These are phyloP conservation scores for Sarcodon aspratus DNA, from an alignment of 768 basidiomycete species.

Conservation along the genomic window DNA sequence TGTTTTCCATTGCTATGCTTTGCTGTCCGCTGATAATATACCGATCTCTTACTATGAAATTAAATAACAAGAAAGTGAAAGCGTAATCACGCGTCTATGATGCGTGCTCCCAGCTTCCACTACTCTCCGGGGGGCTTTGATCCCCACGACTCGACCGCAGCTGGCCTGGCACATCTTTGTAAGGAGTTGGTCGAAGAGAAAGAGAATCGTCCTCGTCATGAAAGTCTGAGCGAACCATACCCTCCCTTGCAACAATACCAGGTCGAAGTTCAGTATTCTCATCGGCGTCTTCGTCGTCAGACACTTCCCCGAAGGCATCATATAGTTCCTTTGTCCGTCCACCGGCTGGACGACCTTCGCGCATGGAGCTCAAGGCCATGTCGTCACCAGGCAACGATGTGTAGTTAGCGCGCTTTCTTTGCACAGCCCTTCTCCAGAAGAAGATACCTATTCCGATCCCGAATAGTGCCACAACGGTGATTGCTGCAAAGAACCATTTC, in stretches of 20 bases:
- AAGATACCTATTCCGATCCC: constrained; percentile 57
- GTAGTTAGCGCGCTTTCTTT: constrained; percentile 33
- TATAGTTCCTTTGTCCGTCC: constrained; percentile 79
- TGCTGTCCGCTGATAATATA: too few species aligned
- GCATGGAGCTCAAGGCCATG: constrained; percentile 66
- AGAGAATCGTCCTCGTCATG: constrained; percentile 66
- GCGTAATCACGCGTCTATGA: constrained; percentile 22
- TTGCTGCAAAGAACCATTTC: constrained; percentile 85
- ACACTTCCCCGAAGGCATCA: constrained; percentile 89
- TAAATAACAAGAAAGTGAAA: constrained; percentile 4
- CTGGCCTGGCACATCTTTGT: constrained; percentile 45
- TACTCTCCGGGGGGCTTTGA: constrained; percentile 37
- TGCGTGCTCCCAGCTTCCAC: constrained; percentile 70
- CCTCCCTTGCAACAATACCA: constrained; percentile 19
- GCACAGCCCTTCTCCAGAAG: constrained; percentile 63
- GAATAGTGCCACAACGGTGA: constrained; percentile 71
- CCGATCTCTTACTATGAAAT: neutral
- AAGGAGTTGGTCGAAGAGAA: constrained; percentile 20
- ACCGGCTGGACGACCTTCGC: constrained; percentile 23
- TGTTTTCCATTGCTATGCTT: too few species aligned
- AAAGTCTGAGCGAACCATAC: constrained; percentile 65
- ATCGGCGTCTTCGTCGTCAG: constrained; percentile 70
- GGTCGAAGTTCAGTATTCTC: constrained; percentile 56
- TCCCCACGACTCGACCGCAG: constrained; percentile 22
- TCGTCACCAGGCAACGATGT: constrained; percentile 54